Conservation (phyloP, 169 alveolate species). For the Hepatocystis sp. region DNA sequence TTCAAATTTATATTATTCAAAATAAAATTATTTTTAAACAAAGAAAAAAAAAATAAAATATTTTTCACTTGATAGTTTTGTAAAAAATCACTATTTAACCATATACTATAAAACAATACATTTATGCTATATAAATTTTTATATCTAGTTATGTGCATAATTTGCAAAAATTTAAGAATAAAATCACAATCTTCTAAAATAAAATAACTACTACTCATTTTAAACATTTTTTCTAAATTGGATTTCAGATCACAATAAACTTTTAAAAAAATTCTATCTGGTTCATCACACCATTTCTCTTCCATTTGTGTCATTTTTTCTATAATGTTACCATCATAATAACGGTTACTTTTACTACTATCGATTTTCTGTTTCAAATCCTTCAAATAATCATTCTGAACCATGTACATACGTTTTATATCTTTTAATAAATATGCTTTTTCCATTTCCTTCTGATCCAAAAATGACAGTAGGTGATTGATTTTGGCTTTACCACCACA, state of each 20-base stretch:
- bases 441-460: constrained; percentile 18
- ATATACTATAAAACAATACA: constrained; percentile 52
- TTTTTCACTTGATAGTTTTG: constrained; percentile 62
- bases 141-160: constrained; percentile 44
- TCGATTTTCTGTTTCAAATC: no score
- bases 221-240: constrained; percentile 13
- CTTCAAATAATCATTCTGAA: no score
- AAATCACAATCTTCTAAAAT: constrained; percentile 59
- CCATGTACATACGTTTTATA: no score
- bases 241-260: constrained; percentile 6
- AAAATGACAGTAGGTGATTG: background rate
- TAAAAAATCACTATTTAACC: constrained; percentile 44
- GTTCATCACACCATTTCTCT: no score
- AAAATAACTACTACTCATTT: constrained; percentile 45
- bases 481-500: constrained; percentile 23
- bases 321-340: no score
- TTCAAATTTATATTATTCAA: constrained; percentile 27
- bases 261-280: no score
- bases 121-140: constrained; percentile 25
- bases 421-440: constrained; percentile 38
- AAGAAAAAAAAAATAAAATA: constrained; percentile 38
- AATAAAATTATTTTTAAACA: constrained; percentile 40
- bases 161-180: constrained; percentile 43
- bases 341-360: no score
- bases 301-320: background rate